Percentiles rank a stretch among this genome's conserved stretches.
Conservation (phyloP, 306 rosid genomes). For the Echinosophora koreensis region DNA sequence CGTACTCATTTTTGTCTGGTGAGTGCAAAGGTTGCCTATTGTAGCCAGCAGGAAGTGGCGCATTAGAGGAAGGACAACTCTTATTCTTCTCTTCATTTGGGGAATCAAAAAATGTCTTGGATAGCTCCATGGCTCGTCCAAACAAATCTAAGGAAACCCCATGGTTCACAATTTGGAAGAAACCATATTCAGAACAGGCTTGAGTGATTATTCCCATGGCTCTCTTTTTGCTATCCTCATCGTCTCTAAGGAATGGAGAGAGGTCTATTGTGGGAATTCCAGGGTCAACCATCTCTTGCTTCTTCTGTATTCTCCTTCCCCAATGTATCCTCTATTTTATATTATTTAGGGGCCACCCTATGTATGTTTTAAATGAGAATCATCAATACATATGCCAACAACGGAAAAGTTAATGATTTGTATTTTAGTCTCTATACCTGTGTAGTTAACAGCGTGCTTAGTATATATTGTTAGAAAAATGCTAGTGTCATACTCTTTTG, state of each 20-base stretch:
- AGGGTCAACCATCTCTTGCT: constrained; percentile 37
- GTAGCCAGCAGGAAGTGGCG: constrained; percentile 63
- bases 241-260: constrained; percentile 44
- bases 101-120: constrained; percentile 51
- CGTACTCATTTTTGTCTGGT: constrained; percentile 54
- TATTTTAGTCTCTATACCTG: too few species aligned
- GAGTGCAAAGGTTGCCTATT: constrained; percentile 42
- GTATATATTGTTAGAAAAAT: too few species aligned
- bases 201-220: constrained; percentile 47
- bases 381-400: too few species aligned
- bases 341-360: too few species aligned
- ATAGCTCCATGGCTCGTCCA: constrained; percentile 45
- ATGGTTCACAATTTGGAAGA: constrained; percentile 56
- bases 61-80: constrained; percentile 44
- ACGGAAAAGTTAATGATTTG: too few species aligned
- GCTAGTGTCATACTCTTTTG: too few species aligned
- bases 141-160: constrained; percentile 52
- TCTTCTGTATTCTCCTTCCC: too few species aligned
- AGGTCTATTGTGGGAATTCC: constrained; percentile 57
- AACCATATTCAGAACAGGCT: constrained; percentile 60
- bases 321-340: too few species aligned
- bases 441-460: too few species aligned
- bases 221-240: constrained; percentile 41
- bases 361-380: too few species aligned
- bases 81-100: constrained; percentile 56